Evolutionary conservation across 2,329 filamentous ascomycete species (phyloP).

Genomic region (Colletotrichum sp.): DNA sequence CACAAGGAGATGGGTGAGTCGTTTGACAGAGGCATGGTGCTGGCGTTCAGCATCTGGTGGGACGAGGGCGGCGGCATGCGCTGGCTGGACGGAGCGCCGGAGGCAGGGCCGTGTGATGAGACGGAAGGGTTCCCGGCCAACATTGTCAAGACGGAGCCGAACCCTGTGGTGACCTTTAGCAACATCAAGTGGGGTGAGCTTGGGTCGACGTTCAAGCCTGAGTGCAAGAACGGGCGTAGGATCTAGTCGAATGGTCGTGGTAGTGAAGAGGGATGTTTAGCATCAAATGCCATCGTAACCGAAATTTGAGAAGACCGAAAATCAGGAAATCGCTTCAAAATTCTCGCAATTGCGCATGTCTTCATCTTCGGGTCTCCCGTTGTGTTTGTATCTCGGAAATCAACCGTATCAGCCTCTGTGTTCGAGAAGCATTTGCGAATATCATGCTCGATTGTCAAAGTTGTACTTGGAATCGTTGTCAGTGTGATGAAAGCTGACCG

Average conservation of each 20-base stretch:
- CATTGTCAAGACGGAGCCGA: conserved; percentile 50
- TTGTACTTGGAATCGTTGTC: neutral
- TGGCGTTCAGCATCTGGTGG: conserved; percentile 58
- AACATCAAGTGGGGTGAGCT: conserved; percentile 67
- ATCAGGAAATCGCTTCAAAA: neutral
- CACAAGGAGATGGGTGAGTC: conserved; percentile 50
- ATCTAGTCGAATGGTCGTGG: neutral
- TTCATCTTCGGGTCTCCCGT: neutral
- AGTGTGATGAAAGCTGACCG: neutral
- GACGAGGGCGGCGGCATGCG: conserved; percentile 55
- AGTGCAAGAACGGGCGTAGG: conserved; percentile 15
- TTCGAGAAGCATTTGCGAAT: neutral
- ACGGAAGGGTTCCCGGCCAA: conserved; percentile 56
- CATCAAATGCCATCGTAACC: neutral
- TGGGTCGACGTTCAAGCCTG: conserved; percentile 50
- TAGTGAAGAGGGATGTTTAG: neutral
- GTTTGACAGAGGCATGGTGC: conserved; percentile 52
- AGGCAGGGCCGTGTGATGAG: conserved; percentile 55
- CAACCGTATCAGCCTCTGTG: neutral
- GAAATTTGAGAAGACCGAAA: neutral
- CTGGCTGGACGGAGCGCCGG: conserved; percentile 53
- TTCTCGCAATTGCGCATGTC: neutral
- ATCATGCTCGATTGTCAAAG: neutral
- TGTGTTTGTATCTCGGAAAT: neutral
- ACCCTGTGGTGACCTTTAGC: conserved; percentile 57